Base-by-base conservation (phyloP, 2,329 filamentous ascomycete genomes). In the Phaeoacremonium minimum region DNA sequence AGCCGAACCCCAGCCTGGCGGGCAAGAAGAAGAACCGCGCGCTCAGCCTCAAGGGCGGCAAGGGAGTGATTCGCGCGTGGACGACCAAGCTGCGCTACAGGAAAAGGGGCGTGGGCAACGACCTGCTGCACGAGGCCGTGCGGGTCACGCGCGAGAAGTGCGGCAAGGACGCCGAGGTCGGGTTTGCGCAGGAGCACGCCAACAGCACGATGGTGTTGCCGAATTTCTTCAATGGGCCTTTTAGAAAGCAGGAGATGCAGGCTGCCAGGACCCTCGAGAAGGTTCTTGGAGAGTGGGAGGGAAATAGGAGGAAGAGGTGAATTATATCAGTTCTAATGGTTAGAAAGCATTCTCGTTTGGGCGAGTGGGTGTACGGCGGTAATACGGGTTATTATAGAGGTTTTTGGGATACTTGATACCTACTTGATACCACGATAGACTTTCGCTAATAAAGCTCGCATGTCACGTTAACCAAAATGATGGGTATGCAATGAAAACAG, bases 21-120 rank as follows among this genome's bases (percentile, higher is more conserved):
- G 35, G 38, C 15, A 57, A 58, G 37, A 57, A 64, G 58, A 51
- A 58, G 54, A 53, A 52, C 63, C 63, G 55, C 47, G 58, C 50
- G 33, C 43, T 45, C 47, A 64, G 53, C 52, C 50, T 67, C 47
- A 66, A 66, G 46, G 77, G 80, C 22, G 83, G 83, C 35, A 75
- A 74, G 43, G 85, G 82, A 7, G 67, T 88, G 32, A 82, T 95
- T 39, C 77, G 85, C 18, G 88, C 85, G 2, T 95, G 89, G 88
- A 91, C 87, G 3, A 86, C 88, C 2, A 72, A 73, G 53, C 62
- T 80, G 34, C 69, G 71, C 47, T 88, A 87, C 57, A 74, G 89
- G 17, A 69, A 76, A 19, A 77, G 78, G 44, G 87, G 88, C 0
- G 68, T 94, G 16, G 89, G 88, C 4, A 71, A 67, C 28, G 82